Base-by-base conservation (phyloP, 2,329 filamentous ascomycete species). In the Fusarium heterosporum region DNA sequence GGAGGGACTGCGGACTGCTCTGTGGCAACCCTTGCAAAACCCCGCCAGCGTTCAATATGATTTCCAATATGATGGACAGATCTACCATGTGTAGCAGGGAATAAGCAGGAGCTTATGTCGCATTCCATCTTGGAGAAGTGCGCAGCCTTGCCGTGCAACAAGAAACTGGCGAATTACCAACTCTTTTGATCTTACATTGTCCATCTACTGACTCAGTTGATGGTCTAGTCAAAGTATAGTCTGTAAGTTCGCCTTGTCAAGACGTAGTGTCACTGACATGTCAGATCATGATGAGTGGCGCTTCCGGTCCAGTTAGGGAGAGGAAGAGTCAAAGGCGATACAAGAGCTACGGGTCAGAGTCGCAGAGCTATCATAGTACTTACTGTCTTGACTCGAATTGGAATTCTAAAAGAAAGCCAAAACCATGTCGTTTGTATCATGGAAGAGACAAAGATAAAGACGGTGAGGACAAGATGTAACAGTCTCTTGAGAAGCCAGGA, bases 51-150 rank as follows among this genome's bases (percentile, higher is more conserved):
- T 62, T 26, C 32, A 49, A 62, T 46, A 43, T 57, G 17, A 43
- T 64, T 45, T 65, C 55, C 68, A 60, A 43, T 62, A 71, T 70
- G 48, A 71, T 72, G 70, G 68, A 68, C 52, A 70, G 70, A 72
- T 71, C 65, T 65, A 57, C 70, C 68, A 72, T 71, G 63, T 68
- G 60, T 64, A 64, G 50, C 68, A 70, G 59, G 70, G 70, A 60
- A 59, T 19, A 46, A 29, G 55, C 48, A 59, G 45, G 58, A 64
- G 66, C 70, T 62, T 71, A 66, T 70, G 66, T 71, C 66, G 45
- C 68, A 72, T 72, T 70, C 55, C 63, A 8, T 41, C 56, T 55
- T 68, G 59, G 53, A 62, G 49, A 32, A 56, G 48, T 26, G 51
- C 49, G 39, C 59, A 70, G 70, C 70, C 66, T 70, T 72, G 66